Percentiles rank a stretch among this genome's conserved stretches.
phyloP scores from a whole-genome alignment of 2,329 filamentous ascomycete genomes.

The Fusarium buxicola region DNA sequence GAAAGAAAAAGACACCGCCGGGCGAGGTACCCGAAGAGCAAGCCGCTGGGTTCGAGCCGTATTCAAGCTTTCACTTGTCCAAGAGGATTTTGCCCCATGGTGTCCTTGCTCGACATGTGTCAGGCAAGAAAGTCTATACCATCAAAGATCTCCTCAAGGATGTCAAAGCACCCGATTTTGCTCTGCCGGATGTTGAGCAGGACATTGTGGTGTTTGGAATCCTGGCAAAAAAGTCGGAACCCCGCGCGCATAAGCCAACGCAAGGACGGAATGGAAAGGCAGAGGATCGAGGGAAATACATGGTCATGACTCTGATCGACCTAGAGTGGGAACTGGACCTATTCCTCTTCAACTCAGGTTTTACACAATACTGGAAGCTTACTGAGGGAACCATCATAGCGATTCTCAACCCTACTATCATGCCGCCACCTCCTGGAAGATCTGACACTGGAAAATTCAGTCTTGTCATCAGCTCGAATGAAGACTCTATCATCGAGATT shows the following conservation, averaged over 20 bases:
- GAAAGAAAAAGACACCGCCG: constrained; percentile 33
- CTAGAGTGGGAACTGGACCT: constrained; percentile 91
- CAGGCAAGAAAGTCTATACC: constrained; percentile 79
- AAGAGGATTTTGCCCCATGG: constrained; percentile 86
- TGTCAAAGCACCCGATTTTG: constrained; percentile 85
- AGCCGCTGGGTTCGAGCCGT: constrained; percentile 77
- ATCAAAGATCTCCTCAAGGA: constrained; percentile 84
- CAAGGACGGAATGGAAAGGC: constrained; percentile 59
- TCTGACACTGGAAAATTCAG: constrained; percentile 86
- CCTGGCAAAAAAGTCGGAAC: constrained; percentile 88
- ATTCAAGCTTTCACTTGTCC: constrained; percentile 85
- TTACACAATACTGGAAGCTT: constrained; percentile 95
- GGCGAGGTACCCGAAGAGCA: constrained; percentile 43
- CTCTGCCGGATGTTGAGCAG: constrained; percentile 82
- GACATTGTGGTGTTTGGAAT: constrained; percentile 93
- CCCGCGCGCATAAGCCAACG: constrained; percentile 68
- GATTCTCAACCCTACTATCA: constrained; percentile 89
- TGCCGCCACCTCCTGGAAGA: constrained; percentile 83
- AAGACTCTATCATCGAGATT: constrained; percentile 90
- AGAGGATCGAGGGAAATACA: constrained; percentile 82
- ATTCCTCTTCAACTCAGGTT: constrained; percentile 91
- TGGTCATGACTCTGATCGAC: constrained; percentile 89
- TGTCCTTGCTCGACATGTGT: constrained; percentile 80
- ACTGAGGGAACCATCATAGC: constrained; percentile 90
- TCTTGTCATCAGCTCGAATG: constrained; percentile 84